Evolutionary conservation across 108 stramenopile genomes (phyloP).

Genomic region (Mediolabrus comicus): DNA sequence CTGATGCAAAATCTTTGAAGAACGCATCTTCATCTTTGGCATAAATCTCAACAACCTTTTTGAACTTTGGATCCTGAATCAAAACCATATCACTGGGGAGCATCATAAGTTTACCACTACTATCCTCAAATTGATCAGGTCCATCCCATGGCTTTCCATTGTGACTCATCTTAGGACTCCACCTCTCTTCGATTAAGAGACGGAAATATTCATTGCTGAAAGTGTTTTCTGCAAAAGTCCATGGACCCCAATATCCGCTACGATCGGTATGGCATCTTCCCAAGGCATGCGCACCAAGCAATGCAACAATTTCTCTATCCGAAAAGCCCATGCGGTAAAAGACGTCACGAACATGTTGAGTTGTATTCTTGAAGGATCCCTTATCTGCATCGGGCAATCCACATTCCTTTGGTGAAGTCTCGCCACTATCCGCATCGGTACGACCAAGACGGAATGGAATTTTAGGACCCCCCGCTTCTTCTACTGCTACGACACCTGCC

Average conservation of each 20-base stretch:
- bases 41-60: slow-evolving; percentile 85
- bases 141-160: slow-evolving; percentile 7
- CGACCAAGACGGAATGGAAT: slow-evolving; percentile 83
- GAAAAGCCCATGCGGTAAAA: slow-evolving; percentile 83
- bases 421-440: slow-evolving; percentile 60
- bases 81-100: slow-evolving; percentile 83
- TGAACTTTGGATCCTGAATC: slow-evolving; percentile 81
- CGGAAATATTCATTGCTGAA: slow-evolving; percentile 98
- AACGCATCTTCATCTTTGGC: slow-evolving; percentile 92
- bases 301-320: slow-evolving; percentile 94
- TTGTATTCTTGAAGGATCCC: slow-evolving; percentile 71
- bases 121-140: slow-evolving; percentile 92
- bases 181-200: slow-evolving; percentile 88
- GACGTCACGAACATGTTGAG: slow-evolving; percentile 87
- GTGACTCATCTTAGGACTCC: slow-evolving; percentile 86
- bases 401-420: slow-evolving; percentile 73
- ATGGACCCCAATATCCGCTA: slow-evolving; percentile 87
- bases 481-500: slow-evolving; percentile 76
- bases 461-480: slow-evolving; percentile 62
- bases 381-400: slow-evolving; percentile 91
- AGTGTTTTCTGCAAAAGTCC: slow-evolving; percentile 94
- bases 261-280: slow-evolving; percentile 93
- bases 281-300: slow-evolving; percentile 96
- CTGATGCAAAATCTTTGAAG: slow-evolving; percentile 83
- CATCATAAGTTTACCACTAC: slow-evolving; percentile 84